Evolutionary conservation across 495 filamentous ascomycete species (phyloP).

Genomic region (Lentithecium fluviatile): DNA sequence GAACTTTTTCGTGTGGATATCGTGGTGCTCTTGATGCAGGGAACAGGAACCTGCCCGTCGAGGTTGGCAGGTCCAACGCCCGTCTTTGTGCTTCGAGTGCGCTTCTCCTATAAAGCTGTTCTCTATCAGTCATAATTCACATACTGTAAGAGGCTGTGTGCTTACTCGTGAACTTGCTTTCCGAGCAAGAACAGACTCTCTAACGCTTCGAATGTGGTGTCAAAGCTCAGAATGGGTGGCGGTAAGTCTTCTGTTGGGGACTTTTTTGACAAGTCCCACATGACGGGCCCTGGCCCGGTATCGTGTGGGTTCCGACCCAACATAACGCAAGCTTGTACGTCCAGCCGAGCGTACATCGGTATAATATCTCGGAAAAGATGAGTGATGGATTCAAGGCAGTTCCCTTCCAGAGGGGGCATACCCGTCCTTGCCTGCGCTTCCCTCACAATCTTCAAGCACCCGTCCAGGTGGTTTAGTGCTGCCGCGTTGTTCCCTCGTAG

Average conservation of each 20-base stretch:
- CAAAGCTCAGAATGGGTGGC: constrained; percentile 2
- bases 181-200: constrained; percentile 6
- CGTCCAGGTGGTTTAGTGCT: constrained; percentile 22
- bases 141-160: neutral
- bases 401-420: neutral
- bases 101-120: constrained; percentile 10
- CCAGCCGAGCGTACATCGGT: constrained; percentile 24
- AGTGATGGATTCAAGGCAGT: constrained; percentile 1
- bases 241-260: constrained; percentile 14
- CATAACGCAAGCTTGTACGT: constrained; percentile 17
- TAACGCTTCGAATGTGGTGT: constrained; percentile 8
- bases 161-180: constrained; percentile 15
- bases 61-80: too few species aligned
- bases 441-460: constrained; percentile 26
- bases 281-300: neutral
- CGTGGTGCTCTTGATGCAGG: neutral
- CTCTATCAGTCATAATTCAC: neutral
- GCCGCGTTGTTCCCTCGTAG: constrained; percentile 22
- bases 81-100: too few species aligned
- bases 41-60: too few species aligned
- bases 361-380: constrained; percentile 22
- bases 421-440: constrained; percentile 19
- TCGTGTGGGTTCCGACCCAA: constrained; percentile 10
- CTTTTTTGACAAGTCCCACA: constrained; percentile 6
- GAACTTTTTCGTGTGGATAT: constrained; percentile 10